Percentiles rank a stretch among this genome's conserved stretches.
phyloP scores from a whole-genome alignment of 2,329 filamentous ascomycete genomes.

The Paracoccidioides lutzii region DNA sequence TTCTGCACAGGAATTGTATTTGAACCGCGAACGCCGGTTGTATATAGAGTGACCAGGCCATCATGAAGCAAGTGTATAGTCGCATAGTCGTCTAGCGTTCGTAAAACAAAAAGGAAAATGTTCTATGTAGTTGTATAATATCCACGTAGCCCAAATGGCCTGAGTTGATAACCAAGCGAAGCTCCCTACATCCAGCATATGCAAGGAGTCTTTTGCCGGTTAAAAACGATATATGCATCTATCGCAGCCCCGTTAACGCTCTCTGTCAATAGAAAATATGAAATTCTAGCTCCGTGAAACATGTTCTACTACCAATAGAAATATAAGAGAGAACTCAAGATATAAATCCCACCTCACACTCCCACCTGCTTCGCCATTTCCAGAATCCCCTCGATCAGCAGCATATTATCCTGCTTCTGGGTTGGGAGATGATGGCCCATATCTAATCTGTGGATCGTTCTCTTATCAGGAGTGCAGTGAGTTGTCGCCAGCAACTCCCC shows the following conservation, averaged over 20 bases:
- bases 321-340: background rate
- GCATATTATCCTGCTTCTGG: constrained; percentile 51
- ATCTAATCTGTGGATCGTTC: constrained; percentile 54
- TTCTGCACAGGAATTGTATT: background rate
- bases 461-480: constrained; percentile 41
- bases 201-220: background rate
- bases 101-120: background rate
- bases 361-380: constrained; percentile 28
- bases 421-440: constrained; percentile 59
- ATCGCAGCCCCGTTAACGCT: background rate
- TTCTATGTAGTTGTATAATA: background rate
- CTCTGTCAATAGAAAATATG: background rate
- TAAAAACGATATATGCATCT: background rate
- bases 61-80: too few species aligned
- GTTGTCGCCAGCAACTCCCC: constrained; percentile 44
- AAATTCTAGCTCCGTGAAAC: background rate
- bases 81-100: too few species aligned
- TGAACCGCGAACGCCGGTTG: too few species aligned
- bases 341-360: background rate
- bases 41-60: too few species aligned
- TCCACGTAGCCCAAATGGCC: background rate
- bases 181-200: background rate
- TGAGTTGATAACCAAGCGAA: background rate
- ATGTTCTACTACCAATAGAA: too few species aligned
- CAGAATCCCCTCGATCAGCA: constrained; percentile 40